Evolutionary conservation across 352 stramenopile genomes (phyloP).

Genomic region (Thalassiosira livingstoniorum): DNA sequence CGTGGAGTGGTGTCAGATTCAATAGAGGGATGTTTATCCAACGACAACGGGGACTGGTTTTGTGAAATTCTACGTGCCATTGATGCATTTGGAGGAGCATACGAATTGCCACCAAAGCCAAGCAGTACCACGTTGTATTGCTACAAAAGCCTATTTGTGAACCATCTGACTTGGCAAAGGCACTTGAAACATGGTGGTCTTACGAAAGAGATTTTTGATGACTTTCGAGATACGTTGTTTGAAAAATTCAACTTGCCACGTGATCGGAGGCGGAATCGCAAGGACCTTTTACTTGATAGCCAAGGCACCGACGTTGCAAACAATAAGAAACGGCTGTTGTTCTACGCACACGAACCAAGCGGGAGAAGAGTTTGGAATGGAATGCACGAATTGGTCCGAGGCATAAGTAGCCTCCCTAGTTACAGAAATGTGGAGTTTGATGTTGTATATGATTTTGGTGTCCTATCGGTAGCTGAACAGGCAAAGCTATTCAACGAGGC

Average conservation of each 20-base stretch:
- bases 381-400: not conserved
- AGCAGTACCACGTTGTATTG: conserved; percentile 1
- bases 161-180: conserved; percentile 1
- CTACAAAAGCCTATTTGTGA: not conserved
- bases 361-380: conserved; percentile 2
- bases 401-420: conserved; percentile 2
- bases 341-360: conserved; percentile 1
- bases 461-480: conserved; percentile 19
- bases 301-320: not conserved
- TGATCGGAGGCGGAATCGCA: not conserved
- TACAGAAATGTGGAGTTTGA: conserved; percentile 21
- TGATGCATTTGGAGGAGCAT: conserved; percentile 4
- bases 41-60: not conserved
- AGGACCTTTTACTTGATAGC: not conserved
- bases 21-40: not conserved
- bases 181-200: not conserved
- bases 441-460: conserved; percentile 21
- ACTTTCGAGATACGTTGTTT: conserved; percentile 3
- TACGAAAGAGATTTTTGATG: conserved; percentile 8
- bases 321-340: not conserved
- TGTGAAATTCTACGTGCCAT: conserved; percentile 13
- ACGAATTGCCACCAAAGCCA: not conserved
- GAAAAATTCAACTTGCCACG: conserved; percentile 2
- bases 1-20: conserved; percentile 2
- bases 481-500: conserved; percentile 32